These are phyloP conservation scores for Pichia sp. DNA, from an alignment of 1,139 yeast species.

Conservation along the genomic window DNA sequence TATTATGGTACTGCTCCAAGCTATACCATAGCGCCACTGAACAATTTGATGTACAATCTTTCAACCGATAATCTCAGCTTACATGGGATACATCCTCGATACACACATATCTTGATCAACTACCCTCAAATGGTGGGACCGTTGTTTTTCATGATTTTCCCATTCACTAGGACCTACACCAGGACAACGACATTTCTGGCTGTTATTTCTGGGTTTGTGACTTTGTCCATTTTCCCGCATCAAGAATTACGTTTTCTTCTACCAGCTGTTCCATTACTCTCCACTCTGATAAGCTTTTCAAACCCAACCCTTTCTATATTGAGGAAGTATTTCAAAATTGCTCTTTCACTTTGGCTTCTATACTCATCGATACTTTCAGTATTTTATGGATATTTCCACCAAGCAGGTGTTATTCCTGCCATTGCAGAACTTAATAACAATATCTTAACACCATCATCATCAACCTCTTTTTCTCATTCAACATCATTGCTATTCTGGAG, in stretches of 20 bases:
- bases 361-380: slow-evolving; percentile 61
- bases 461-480: background rate
- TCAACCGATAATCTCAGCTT: slow-evolving; percentile 51
- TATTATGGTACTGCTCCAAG: slow-evolving; percentile 14
- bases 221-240: slow-evolving; percentile 75
- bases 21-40: slow-evolving; percentile 65
- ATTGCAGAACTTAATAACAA: slow-evolving; percentile 36
- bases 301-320: background rate
- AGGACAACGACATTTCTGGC: slow-evolving; percentile 54
- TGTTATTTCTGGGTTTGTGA: slow-evolving; percentile 53
- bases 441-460: background rate
- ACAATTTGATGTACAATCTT: slow-evolving; percentile 70
- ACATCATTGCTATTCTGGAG: slow-evolving; percentile 77
- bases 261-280: slow-evolving; percentile 68
- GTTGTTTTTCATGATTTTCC: slow-evolving; percentile 39
- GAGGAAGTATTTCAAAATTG: slow-evolving; percentile 4
- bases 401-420: slow-evolving; percentile 82
- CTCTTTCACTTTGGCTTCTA: slow-evolving; percentile 47
- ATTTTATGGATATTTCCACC: slow-evolving; percentile 79
- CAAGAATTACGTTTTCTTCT: slow-evolving; percentile 84
- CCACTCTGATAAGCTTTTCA: slow-evolving; percentile 7
- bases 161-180: slow-evolving; percentile 32
- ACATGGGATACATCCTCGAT: slow-evolving; percentile 83
- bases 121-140: slow-evolving; percentile 85
- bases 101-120: slow-evolving; percentile 70